A percentile compares a stretch with the other conserved stretches of the same genome.
Evolutionary conservation across 345 rosid genomes (phyloP).

Genomic region (Arabis hirsuta): DNA sequence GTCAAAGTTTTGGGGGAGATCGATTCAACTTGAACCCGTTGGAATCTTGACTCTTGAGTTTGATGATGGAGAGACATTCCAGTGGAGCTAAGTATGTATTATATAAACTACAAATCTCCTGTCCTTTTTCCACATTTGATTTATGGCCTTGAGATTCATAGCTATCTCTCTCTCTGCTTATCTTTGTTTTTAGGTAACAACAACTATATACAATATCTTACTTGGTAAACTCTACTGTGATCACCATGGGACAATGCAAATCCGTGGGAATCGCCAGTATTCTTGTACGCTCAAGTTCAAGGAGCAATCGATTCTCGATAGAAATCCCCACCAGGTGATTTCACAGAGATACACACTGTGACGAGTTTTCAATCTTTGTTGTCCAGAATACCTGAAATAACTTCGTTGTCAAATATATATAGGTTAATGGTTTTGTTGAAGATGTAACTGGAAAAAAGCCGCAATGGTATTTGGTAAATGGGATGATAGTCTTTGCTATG

Average conservation of each 20-base stretch:
- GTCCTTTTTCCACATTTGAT: conserved; percentile 16
- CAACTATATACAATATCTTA: conserved; percentile 85
- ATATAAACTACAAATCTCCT: conserved; percentile 1
- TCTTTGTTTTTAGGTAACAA: conserved; percentile 69
- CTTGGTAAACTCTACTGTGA: conserved; percentile 90
- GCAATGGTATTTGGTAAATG: conserved; percentile 88
- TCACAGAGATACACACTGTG: background rate
- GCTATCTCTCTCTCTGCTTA: conserved; percentile 4
- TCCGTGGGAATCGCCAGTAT: conserved; percentile 74
- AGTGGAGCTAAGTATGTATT: conserved; percentile 84
- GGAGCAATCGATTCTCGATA: conserved; percentile 84
- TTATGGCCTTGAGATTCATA: conserved; percentile 18
- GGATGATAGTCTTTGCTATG: conserved; percentile 83
- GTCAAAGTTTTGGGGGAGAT: conserved; percentile 96
- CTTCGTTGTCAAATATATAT: background rate
- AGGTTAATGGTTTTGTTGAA: conserved; percentile 93
- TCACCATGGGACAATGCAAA: conserved; percentile 91
- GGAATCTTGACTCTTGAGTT: conserved; percentile 86
- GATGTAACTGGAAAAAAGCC: conserved; percentile 66
- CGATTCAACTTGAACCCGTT: conserved; percentile 95
- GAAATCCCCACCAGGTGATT: conserved; percentile 90
- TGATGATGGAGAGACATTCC: conserved; percentile 94
- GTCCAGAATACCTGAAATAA: conserved; percentile 8
- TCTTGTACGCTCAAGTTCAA: conserved; percentile 93
- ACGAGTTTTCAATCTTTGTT: background rate